Conservation (phyloP, 1,139 yeast genomes). For the Yamadazyma atmosphaerica region DNA sequence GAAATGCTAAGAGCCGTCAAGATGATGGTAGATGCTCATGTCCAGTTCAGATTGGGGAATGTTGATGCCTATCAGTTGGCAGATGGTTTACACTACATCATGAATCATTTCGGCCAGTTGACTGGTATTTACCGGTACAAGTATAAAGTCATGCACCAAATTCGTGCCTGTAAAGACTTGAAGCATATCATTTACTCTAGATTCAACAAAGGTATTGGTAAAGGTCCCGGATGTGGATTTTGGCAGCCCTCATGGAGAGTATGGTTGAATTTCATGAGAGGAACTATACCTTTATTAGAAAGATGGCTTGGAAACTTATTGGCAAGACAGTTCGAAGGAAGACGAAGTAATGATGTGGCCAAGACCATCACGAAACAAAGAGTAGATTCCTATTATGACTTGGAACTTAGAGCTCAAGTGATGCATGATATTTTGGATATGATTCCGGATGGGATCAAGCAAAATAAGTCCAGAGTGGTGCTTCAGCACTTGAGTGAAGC, state of each 20-base stretch:
- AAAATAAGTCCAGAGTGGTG: conserved; percentile 82
- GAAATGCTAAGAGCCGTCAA: conserved; percentile 83
- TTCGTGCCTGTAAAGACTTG: conserved; percentile 91
- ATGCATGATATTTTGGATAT: conserved; percentile 94
- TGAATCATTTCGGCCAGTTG: conserved; percentile 91
- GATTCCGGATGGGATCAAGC: conserved; percentile 95
- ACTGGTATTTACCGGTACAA: conserved; percentile 97
- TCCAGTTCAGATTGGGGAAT: conserved; percentile 85
- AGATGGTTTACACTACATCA: conserved; percentile 86
- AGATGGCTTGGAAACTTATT: conserved; percentile 93
- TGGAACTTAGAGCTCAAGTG: conserved; percentile 91
- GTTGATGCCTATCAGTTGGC: conserved; percentile 93
- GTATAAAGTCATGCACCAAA: conserved; percentile 97
- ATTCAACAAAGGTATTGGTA: conserved; percentile 81
- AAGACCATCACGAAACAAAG: conserved; percentile 95
- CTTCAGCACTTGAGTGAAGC: conserved; percentile 96
- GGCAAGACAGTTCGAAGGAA: conserved; percentile 94
- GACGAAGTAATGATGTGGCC: conserved; percentile 88
- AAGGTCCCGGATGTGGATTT: conserved; percentile 98
- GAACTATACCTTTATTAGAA: conserved; percentile 89
- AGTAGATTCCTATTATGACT: conserved; percentile 90
- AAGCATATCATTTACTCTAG: conserved; percentile 86
- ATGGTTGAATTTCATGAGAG: conserved; percentile 91
- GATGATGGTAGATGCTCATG: conserved; percentile 89
- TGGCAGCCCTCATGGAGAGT: conserved; percentile 99